A percentile compares a stretch with the other conserved stretches of the same genome.
Evolutionary conservation across 768 basidiomycete genomes (phyloP).

Genomic region (Phylloporus arenicola): DNA sequence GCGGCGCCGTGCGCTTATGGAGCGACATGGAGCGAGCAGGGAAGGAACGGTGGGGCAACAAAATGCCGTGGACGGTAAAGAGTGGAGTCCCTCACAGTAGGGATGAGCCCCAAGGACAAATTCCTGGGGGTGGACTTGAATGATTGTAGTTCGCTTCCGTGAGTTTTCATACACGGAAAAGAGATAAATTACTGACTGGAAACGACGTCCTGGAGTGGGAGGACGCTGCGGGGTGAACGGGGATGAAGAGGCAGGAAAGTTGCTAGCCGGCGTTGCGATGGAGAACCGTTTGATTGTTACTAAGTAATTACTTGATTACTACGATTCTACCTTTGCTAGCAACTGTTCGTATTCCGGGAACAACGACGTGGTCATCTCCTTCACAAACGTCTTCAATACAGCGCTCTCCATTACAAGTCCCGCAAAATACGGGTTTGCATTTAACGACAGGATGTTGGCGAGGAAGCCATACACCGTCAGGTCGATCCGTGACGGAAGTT

Average conservation of each 20-base stretch:
- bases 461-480: slow-evolving; percentile 28
- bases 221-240: slow-evolving; percentile 2
- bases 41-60: slow-evolving; percentile 2
- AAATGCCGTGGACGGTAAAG: slow-evolving; percentile 15
- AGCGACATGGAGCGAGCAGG: slow-evolving; percentile 14
- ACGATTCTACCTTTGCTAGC: slow-evolving; percentile 3
- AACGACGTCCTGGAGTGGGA: background rate
- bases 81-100: slow-evolving; percentile 22
- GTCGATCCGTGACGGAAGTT: slow-evolving; percentile 27
- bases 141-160: slow-evolving; percentile 16
- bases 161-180: slow-evolving; percentile 2
- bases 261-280: slow-evolving; percentile 14
- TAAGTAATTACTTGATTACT: background rate
- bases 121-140: background rate
- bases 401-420: slow-evolving; percentile 18
- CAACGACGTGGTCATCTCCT: slow-evolving; percentile 20
- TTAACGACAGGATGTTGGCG: slow-evolving; percentile 22
- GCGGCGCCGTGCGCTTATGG: slow-evolving; percentile 4
- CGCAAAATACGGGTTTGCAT: slow-evolving; percentile 25
- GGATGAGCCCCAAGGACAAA: slow-evolving; percentile 8
- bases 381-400: slow-evolving; percentile 16
- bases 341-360: slow-evolving; percentile 27
- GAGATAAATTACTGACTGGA: slow-evolving; percentile 9
- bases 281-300: background rate
- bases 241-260: background rate